A percentile compares a stretch with the other conserved stretches of the same genome.
Evolutionary conservation across 805 yeast species (phyloP).

Genomic region (Candida silvicultrix): DNA sequence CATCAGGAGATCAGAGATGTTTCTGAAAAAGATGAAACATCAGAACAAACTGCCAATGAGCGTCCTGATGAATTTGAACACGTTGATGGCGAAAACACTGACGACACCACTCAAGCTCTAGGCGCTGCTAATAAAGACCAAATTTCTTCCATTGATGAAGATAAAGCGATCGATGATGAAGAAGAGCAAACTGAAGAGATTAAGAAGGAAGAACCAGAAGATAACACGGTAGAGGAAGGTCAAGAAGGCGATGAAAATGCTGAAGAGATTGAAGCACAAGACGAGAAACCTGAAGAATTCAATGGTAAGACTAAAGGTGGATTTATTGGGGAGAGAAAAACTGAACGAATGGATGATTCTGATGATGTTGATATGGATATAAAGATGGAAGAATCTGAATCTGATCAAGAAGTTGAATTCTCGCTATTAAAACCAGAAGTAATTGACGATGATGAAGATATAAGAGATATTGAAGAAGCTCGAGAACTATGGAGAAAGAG

Average conservation of each 20-base stretch:
- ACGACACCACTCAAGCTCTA: slow-evolving; percentile 81
- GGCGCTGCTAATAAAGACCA: slow-evolving; percentile 86
- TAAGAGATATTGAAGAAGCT: slow-evolving; percentile 58
- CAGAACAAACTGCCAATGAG: slow-evolving; percentile 51
- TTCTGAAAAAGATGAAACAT: slow-evolving; percentile 37
- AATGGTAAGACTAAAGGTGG: slow-evolving; percentile 47
- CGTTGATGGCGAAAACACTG: slow-evolving; percentile 71
- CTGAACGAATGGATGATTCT: slow-evolving; percentile 20
- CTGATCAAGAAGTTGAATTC: slow-evolving; percentile 24
- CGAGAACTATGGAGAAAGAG: slow-evolving; percentile 76
- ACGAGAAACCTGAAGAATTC: slow-evolving; percentile 34
- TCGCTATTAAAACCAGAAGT: slow-evolving; percentile 16
- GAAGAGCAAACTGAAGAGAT: slow-evolving; percentile 24
- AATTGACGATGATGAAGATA: slow-evolving; percentile 23
- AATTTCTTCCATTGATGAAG: slow-evolving; percentile 68
- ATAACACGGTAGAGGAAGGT: slow-evolving; percentile 25
- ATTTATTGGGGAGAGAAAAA: slow-evolving; percentile 40
- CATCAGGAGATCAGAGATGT: slow-evolving; percentile 81
- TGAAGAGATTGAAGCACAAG: slow-evolving; percentile 24
- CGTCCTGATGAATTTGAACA: slow-evolving; percentile 86
- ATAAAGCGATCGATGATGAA: slow-evolving; percentile 77
- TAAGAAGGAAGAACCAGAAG: slow-evolving; percentile 28
- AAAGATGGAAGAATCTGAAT: slow-evolving; percentile 20
- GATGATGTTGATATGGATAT: slow-evolving; percentile 27
- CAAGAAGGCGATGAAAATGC: slow-evolving; percentile 19